phyloP scores from a whole-genome alignment of 768 basidiomycete genomes.

The Paxillus involutus region DNA sequence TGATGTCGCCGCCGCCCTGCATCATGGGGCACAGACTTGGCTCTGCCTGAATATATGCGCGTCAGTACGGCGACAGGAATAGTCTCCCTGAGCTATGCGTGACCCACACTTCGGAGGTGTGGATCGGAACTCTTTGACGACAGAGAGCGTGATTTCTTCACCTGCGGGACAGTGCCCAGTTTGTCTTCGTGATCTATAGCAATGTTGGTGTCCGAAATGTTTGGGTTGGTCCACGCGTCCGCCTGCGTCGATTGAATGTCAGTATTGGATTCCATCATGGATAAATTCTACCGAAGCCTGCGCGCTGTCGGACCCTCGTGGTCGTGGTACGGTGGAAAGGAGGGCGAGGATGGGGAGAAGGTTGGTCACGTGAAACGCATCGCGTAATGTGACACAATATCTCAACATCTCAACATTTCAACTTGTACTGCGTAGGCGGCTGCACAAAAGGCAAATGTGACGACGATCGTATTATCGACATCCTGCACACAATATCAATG shows the following conservation, averaged over 20 bases:
- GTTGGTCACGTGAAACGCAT: neutral
- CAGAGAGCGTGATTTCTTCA: neutral
- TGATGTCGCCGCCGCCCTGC: neutral
- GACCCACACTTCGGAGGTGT: slow-evolving; percentile 6
- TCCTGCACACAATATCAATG: no score
- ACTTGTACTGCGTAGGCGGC: no score
- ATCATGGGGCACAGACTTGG: neutral
- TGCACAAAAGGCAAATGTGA: no score
- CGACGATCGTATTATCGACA: no score
- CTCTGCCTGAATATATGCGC: slow-evolving; percentile 15
- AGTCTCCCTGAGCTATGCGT: neutral
- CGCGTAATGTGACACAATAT: no score
- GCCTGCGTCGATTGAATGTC: neutral
- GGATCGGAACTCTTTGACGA: neutral
- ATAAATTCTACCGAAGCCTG: neutral
- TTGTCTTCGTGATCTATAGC: neutral
- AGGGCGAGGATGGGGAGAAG: neutral
- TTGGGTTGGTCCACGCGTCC: neutral
- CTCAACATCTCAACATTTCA: no score
- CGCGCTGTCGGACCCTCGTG: neutral
- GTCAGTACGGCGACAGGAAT: neutral
- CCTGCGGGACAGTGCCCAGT: neutral
- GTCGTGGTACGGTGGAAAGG: neutral
- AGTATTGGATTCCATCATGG: slow-evolving; percentile 8
- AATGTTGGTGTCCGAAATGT: neutral